phyloP scores from a whole-genome alignment of 2,329 filamentous ascomycete genomes.

The Fusarium sp. region DNA sequence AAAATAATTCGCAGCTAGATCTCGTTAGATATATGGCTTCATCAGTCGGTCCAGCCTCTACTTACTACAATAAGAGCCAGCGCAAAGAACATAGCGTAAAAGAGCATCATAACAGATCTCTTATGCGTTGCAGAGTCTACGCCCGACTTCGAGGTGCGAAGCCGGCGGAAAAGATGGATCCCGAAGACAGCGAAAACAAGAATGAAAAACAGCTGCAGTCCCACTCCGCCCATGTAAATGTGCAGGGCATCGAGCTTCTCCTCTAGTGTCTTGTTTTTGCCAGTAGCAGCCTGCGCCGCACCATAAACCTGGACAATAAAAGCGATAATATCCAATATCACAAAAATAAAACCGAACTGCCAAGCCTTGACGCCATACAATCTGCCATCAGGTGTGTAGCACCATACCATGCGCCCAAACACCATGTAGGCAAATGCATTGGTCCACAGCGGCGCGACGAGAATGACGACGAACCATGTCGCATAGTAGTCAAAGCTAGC shows the following conservation, averaged over 20 bases:
- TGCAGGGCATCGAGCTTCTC: not conserved
- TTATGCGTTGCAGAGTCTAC: not conserved
- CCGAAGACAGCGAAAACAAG: not conserved
- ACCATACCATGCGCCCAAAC: not conserved
- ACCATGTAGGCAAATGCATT: not conserved
- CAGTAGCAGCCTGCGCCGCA: not conserved
- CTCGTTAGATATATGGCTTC: accelerated
- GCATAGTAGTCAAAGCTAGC: not conserved
- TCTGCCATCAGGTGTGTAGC: not conserved
- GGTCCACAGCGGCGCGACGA: not conserved
- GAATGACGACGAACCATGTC: not conserved
- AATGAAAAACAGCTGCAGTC: not conserved
- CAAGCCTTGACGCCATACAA: not conserved
- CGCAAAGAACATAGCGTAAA: not conserved
- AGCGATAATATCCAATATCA: not conserved
- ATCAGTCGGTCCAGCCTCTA: accelerated
- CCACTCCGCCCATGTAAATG: not conserved
- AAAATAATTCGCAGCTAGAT: not conserved
- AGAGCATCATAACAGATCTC: not conserved
- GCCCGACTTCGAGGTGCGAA: not conserved
- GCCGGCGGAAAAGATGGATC: not conserved
- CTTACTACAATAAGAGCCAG: not conserved
- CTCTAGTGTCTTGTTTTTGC: accelerated
- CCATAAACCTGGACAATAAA: not conserved
- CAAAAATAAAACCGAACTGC: not conserved